Percentiles rank a stretch among this genome's conserved stretches.
These are phyloP conservation scores for Lablab purpureus DNA, from an alignment of 306 rosid species.

Conservation along the genomic window DNA sequence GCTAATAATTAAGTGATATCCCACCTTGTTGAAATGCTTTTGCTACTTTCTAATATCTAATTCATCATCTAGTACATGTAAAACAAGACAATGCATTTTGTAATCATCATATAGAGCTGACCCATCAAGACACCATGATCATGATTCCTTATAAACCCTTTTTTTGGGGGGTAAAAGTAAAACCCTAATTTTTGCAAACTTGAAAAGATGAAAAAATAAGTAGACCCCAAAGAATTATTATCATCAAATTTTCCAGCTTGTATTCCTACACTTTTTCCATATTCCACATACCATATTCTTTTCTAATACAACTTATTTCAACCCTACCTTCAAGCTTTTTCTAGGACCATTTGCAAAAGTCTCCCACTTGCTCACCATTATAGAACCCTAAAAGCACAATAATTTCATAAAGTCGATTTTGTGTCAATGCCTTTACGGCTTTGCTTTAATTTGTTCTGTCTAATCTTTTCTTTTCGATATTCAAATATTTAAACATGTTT, in stretches of 20 bases:
- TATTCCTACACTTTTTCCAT: slow-evolving; percentile 18
- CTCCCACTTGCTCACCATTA: slow-evolving; percentile 43
- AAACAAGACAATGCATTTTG: slow-evolving; percentile 9
- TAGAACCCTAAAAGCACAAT: slow-evolving; percentile 46
- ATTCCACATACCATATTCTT: slow-evolving; percentile 10
- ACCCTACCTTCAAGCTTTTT: slow-evolving; percentile 31
- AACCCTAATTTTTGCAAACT: not conserved
- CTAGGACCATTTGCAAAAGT: slow-evolving; percentile 34
- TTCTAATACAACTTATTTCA: slow-evolving; percentile 26
- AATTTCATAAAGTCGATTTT: slow-evolving; percentile 37
- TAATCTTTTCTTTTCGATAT: slow-evolving; percentile 25
- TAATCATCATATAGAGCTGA: slow-evolving; percentile 27
- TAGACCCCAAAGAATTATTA: slow-evolving; percentile 41
- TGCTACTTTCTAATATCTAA: not conserved
- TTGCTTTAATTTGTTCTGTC: not conserved
- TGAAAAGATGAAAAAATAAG: slow-evolving; percentile 23
- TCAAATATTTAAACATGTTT: not conserved
- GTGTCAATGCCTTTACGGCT: slow-evolving; percentile 1
- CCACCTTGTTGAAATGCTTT: not conserved
- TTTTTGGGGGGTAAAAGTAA: not conserved
- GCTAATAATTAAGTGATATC: slow-evolving; percentile 5
- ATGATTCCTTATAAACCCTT: slow-evolving; percentile 4
- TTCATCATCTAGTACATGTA: not conserved
- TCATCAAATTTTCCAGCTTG: slow-evolving; percentile 37
- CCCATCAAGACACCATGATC: slow-evolving; percentile 28